Evolutionary conservation across 2,329 filamentous ascomycete species (phyloP).

Genomic region (Zarea fungicola): DNA sequence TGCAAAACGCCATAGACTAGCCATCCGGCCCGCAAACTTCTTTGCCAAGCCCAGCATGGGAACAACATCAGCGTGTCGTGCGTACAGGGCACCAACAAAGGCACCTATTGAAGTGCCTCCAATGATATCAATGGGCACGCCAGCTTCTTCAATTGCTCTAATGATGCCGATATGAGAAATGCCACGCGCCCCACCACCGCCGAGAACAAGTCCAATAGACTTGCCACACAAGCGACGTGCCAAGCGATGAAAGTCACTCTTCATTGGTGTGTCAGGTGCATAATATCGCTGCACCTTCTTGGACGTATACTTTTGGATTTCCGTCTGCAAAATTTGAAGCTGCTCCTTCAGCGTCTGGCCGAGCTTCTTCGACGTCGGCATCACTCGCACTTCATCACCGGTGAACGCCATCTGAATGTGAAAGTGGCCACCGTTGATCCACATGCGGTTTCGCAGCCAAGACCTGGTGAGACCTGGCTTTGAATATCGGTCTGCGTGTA

Average conservation of each 20-base stretch:
- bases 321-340: slow-evolving; percentile 90
- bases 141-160: slow-evolving; percentile 88
- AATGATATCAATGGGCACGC: slow-evolving; percentile 91
- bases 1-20: slow-evolving; percentile 97
- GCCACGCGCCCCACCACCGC: slow-evolving; percentile 86
- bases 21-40: slow-evolving; percentile 98
- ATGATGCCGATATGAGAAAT: slow-evolving; percentile 94
- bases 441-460: slow-evolving; percentile 88
- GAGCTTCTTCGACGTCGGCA: slow-evolving; percentile 69
- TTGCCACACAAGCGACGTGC: slow-evolving; percentile 88
- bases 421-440: slow-evolving; percentile 97
- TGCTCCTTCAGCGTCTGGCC: slow-evolving; percentile 84
- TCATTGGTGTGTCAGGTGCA: slow-evolving; percentile 85
- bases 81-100: slow-evolving; percentile 92
- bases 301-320: slow-evolving; percentile 97
- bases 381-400: slow-evolving; percentile 67
- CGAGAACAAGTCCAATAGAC: slow-evolving; percentile 88
- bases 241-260: slow-evolving; percentile 92
- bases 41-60: slow-evolving; percentile 96
- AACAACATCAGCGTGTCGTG: slow-evolving; percentile 91
- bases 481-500: slow-evolving; percentile 87
- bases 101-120: slow-evolving; percentile 95
- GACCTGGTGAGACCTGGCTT: slow-evolving; percentile 76
- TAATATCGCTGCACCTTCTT: slow-evolving; percentile 90
- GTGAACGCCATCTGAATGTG: slow-evolving; percentile 95